Conservation (phyloP, 2,329 filamentous ascomycete species). For the Fusarium lateritium region DNA sequence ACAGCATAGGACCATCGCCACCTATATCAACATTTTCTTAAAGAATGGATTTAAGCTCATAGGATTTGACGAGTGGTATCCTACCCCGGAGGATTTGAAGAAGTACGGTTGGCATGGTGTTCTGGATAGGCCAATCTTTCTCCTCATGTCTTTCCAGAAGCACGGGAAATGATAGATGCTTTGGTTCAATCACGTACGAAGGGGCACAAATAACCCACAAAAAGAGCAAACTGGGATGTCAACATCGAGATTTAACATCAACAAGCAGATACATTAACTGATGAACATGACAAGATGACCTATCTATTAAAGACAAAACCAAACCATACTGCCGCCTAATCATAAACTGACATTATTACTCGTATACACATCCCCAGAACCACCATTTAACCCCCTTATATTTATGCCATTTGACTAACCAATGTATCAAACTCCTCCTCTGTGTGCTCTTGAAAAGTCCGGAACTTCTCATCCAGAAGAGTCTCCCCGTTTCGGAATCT, state of each 20-base stretch:
- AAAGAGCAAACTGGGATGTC: no score
- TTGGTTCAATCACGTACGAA: no score
- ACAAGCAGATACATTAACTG: no score
- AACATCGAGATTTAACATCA: no score
- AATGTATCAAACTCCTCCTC: slow-evolving; percentile 40
- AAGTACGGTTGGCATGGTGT: neutral
- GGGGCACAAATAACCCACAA: no score
- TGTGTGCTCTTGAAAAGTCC: slow-evolving; percentile 33
- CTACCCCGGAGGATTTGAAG: rapidly evolving
- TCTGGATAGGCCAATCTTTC: neutral
- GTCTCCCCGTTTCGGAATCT: slow-evolving; percentile 37
- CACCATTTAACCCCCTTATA: neutral
- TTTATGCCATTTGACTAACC: slow-evolving; percentile 33
- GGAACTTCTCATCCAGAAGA: slow-evolving; percentile 16
- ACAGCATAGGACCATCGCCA: neutral
- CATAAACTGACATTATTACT: neutral
- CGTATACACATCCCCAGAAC: neutral
- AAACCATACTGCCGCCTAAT: no score
- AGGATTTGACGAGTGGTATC: neutral
- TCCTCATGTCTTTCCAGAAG: neutral
- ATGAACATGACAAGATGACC: no score
- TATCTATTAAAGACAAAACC: no score
- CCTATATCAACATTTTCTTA: neutral
- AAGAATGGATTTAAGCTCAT: neutral
- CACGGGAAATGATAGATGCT: no score